Base-by-base conservation (phyloP, 768 basidiomycete genomes). In the Mycena vulgaris region DNA sequence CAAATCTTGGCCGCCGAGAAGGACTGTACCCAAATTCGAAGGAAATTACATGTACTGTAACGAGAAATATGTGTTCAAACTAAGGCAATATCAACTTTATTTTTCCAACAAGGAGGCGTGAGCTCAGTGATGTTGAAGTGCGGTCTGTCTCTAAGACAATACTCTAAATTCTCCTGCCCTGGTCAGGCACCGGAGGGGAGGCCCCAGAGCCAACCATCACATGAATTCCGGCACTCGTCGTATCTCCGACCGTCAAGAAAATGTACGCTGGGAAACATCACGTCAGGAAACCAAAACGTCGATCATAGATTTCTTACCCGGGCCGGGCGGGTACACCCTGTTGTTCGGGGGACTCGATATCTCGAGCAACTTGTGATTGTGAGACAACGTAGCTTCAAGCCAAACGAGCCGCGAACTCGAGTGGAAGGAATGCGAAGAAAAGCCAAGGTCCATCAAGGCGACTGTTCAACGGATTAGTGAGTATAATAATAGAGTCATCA, bases 401-500 rank as follows among this genome's bases (percentile, higher is more conserved):
- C 79, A 82, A 13, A 82, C 81, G 13, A 82, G 73, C 2, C 80
- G 80, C 8, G 76, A 71, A 42, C 79, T 78, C 27, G 81, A 78
- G 67, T 81, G 81, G 79, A 81, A 81, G 3, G 79, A 79, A 66
- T 82, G 81, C 16, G 77, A 75, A 5, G 81, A 82, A 74, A 78
- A 82, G 17, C 81, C 81, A n/a, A 82, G 70, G 51, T 82, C 81
- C 79, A 82, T 80, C 17, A 82, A 69, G 8, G 80, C 73, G 7
- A 80, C 81, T 82, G 33, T 13, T 30, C 21, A 31, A 62, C 27
- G 63, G 53, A 45, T 37, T 48, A 39, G 28, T 30, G 25, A 40
- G 37, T 5, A 37, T 37, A 37, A 37, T 37, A 37, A 13, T 37
- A 37, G 8, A 37, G 35, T 37, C 8, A 14, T n/a, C 5, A 7